These are phyloP conservation scores for Neurospora sp. DNA, from an alignment of 495 filamentous ascomycete genomes.

Conservation along the genomic window DNA sequence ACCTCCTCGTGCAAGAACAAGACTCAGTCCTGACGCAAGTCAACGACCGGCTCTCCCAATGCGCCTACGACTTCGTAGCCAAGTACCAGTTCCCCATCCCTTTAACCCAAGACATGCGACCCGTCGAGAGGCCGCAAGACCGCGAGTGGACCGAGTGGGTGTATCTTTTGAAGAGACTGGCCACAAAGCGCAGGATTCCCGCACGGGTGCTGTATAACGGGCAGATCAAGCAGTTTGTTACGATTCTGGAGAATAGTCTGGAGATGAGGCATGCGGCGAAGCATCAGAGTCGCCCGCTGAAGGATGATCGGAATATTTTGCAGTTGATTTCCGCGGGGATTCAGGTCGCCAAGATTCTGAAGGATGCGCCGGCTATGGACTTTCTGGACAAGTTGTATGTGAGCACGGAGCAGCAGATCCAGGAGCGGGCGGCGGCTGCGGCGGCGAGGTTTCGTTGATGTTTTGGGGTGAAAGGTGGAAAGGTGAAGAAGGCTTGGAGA, in stretches of 20 bases:
- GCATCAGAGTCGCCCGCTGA: conserved; percentile 71
- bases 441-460: conserved; percentile 34
- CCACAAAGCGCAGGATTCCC: conserved; percentile 76
- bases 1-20: conserved; percentile 73
- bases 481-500: too few species aligned
- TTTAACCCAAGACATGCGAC: conserved; percentile 66
- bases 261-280: conserved; percentile 75
- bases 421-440: conserved; percentile 46
- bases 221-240: conserved; percentile 82
- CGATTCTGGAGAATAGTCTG: conserved; percentile 70
- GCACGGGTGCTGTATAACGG: conserved; percentile 75
- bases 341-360: conserved; percentile 78
- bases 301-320: conserved; percentile 83
- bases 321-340: conserved; percentile 78
- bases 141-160: conserved; percentile 88
- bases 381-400: conserved; percentile 61
- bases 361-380: conserved; percentile 71
- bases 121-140: conserved; percentile 67
- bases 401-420: conserved; percentile 64
- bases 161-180: conserved; percentile 74
- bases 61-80: conserved; percentile 81
- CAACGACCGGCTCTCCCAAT: conserved; percentile 75
- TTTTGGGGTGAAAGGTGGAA: not conserved
- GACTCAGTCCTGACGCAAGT: conserved; percentile 68
- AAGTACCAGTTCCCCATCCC: conserved; percentile 86